Base-by-base conservation (phyloP, 371 early-diverging fungal species). In the Mucor indicus region DNA sequence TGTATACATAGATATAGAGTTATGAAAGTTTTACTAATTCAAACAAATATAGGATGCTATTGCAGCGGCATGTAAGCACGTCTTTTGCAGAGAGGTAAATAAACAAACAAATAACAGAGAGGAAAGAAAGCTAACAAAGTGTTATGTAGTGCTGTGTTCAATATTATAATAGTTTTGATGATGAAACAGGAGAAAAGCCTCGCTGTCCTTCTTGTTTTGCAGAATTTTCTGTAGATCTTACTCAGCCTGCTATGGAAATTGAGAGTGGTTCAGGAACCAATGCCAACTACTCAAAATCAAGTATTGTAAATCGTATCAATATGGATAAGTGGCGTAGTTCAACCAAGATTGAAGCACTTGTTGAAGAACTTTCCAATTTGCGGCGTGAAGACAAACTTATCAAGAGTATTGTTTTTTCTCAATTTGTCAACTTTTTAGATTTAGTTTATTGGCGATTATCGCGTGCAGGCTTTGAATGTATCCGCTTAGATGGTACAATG, bases 401-500 rank as follows among this genome's bases (percentile, higher is more conserved):
- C 47, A 98, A 98, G 63, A 64, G 67, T 35, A 74, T 75, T 53
- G 71, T 72, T 0, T 71, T 71, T 44, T 69, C 77, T 40, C 77
- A 77, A 65, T 98, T 93, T 72, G 92, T 92, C 23, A 87, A 87
- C 44, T 96, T 97, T 58, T 69, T 98, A 0, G 96, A 97, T 61
- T 67, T 97, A 39, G 83, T 95, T 41, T 87, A 95, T 43, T 96
- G 96, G 96, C 80, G 96, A 2, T 78, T 98, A n/a, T 84, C 89
- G 36, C 81, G 94, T 24, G 94, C 93, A 4, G 98, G 98, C 0
- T 95, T 95, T 67, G 79, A 70, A 60, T 91, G 92, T 54, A 93
- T 95, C 48, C 81, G 91, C 25, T 63, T 98, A n/a, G 97, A 96
- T 67, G 98, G 98, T 8, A 78, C 90, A 12, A 98, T 98, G 98